phyloP scores from a whole-genome alignment of 208 protist species.

The Angomonas deanei region DNA sequence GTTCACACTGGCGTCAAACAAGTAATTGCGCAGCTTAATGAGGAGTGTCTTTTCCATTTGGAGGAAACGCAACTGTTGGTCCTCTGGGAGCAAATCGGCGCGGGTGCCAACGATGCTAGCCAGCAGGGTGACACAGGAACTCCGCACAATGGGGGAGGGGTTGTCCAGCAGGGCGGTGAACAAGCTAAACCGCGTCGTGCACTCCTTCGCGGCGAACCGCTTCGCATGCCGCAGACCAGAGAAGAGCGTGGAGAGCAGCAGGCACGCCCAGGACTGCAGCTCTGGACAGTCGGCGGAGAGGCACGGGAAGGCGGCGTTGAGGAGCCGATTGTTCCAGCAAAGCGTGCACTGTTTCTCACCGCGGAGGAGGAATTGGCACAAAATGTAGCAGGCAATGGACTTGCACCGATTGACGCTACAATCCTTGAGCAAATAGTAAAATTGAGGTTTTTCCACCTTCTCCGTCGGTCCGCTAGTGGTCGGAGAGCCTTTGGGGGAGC shows the following conservation, averaged over 20 bases:
- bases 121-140: constrained; percentile 83
- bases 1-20: constrained; percentile 83
- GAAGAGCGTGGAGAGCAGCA: constrained; percentile 73
- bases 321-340: constrained; percentile 79
- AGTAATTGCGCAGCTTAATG: constrained; percentile 66
- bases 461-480: constrained; percentile 11
- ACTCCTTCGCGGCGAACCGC: constrained; percentile 70
- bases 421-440: constrained; percentile 72
- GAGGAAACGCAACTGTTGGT: constrained; percentile 64
- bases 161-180: constrained; percentile 76
- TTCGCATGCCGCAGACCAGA: constrained; percentile 66
- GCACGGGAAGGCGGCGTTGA: constrained; percentile 67
- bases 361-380: constrained; percentile 75
- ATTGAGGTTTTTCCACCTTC: constrained; percentile 14
- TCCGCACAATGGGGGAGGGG: constrained; percentile 82
- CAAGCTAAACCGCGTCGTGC: constrained; percentile 56
- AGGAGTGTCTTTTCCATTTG: constrained; percentile 86
- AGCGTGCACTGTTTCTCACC: constrained; percentile 58
- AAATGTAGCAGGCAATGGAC: constrained; percentile 92
- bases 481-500: neutral
- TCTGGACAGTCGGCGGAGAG: constrained; percentile 59
- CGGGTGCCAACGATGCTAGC: constrained; percentile 66
- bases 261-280: constrained; percentile 79
- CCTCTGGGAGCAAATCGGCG: constrained; percentile 39
- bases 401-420: constrained; percentile 69